Percentiles rank a stretch among this genome's conserved stretches.
Evolutionary conservation across 495 filamentous ascomycete species (phyloP).

Genomic region (Parmelia sp.): DNA sequence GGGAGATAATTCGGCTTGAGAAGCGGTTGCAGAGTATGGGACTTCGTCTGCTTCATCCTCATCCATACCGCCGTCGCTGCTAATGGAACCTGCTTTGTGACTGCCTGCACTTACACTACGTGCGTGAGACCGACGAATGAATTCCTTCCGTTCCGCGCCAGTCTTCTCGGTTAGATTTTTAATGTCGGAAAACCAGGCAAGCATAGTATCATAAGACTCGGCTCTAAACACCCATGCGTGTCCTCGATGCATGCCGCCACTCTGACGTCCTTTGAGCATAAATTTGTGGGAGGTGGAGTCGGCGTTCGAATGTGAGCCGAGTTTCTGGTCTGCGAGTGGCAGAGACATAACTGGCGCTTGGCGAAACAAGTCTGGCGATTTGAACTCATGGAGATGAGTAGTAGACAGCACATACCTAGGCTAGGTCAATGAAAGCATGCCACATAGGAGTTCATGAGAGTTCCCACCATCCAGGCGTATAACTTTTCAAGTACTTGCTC

Average conservation of each 20-base stretch:
- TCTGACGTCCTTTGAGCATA: conserved; percentile 91
- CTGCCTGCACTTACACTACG: conserved; percentile 68
- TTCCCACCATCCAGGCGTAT: conserved; percentile 88
- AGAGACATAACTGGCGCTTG: conserved; percentile 90
- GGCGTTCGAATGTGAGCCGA: conserved; percentile 82
- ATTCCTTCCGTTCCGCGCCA: conserved; percentile 83
- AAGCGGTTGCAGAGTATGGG: conserved; percentile 60
- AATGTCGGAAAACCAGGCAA: conserved; percentile 93
- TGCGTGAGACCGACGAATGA: conserved; percentile 64
- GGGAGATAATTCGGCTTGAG: conserved; percentile 42
- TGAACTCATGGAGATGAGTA: conserved; percentile 97
- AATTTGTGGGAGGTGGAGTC: conserved; percentile 95
- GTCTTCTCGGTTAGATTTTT: conserved; percentile 77
- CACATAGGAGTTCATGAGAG: conserved; percentile 5
- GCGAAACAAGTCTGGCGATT: conserved; percentile 69
- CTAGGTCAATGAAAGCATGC: conserved; percentile 22
- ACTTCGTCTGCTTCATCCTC: conserved; percentile 76
- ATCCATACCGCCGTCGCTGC: conserved; percentile 64
- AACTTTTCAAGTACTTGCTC: conserved; percentile 98
- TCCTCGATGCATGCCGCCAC: conserved; percentile 84
- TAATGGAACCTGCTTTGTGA: conserved; percentile 53
- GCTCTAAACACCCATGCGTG: conserved; percentile 98
- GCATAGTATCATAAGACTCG: conserved; percentile 92
- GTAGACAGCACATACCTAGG: conserved; percentile 89
- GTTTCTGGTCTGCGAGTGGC: conserved; percentile 87